These are phyloP conservation scores for Colletotrichum echinochloae DNA, from an alignment of 2,329 filamentous ascomycete species.

Conservation along the genomic window DNA sequence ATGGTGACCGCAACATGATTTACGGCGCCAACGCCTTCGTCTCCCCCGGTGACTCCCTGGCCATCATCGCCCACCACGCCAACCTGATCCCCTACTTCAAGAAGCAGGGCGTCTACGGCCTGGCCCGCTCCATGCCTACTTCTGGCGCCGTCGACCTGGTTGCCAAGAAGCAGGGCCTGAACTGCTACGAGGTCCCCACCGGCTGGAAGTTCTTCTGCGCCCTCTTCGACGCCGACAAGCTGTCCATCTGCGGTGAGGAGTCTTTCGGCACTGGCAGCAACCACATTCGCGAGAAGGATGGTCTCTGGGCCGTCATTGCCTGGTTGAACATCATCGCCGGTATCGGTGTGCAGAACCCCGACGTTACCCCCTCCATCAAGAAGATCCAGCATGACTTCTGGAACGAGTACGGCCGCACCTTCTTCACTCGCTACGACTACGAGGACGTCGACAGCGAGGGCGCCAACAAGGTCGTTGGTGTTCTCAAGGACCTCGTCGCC, in stretches of 20 bases:
- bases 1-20: conserved; percentile 99
- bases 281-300: conserved; percentile 99
- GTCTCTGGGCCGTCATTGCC: conserved; percentile 95
- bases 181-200: conserved; percentile 96
- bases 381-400: conserved; percentile 98
- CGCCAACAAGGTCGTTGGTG: conserved; percentile 88
- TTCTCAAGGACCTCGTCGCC: conserved; percentile 82
- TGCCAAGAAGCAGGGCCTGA: conserved; percentile 90
- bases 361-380: conserved; percentile 88
- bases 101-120: conserved; percentile 94
- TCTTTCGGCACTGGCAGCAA: conserved; percentile 98
- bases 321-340: conserved; percentile 99
- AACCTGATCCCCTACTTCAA: conserved; percentile 98
- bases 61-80: conserved; percentile 97
- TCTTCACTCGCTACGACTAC: conserved; percentile 99
- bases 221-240: conserved; percentile 92
- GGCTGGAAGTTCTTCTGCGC: conserved; percentile 99
- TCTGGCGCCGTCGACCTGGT: conserved; percentile 96
- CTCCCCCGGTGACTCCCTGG: conserved; percentile 95
- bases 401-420: conserved; percentile 94
- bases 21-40: conserved; percentile 98
- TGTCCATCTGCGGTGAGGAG: conserved; percentile 98
- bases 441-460: conserved; percentile 93
- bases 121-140: conserved; percentile 97
- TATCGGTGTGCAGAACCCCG: conserved; percentile 84